These are phyloP conservation scores for Fusarium graminum DNA, from an alignment of 2,329 filamentous ascomycete genomes.

Conservation along the genomic window DNA sequence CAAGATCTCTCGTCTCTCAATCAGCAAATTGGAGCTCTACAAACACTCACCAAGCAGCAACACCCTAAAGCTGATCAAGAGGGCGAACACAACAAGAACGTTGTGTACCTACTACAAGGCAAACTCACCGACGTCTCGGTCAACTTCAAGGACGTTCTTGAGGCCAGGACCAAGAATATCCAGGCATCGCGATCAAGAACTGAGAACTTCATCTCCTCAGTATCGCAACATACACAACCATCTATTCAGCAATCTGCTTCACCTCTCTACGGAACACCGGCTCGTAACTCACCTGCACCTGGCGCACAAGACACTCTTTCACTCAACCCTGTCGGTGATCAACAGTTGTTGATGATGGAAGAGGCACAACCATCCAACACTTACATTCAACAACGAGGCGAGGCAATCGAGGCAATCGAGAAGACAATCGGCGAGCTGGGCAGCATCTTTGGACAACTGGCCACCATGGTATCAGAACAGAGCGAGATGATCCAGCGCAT, in stretches of 20 bases:
- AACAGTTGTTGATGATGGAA: conserved; percentile 92
- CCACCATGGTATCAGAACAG: conserved; percentile 97
- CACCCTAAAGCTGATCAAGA: conserved; percentile 82
- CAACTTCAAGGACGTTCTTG: conserved; percentile 97
- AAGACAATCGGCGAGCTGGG: conserved; percentile 94
- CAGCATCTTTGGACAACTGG: conserved; percentile 90
- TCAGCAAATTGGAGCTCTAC: conserved; percentile 87
- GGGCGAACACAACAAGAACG: conserved; percentile 98
- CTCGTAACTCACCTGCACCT: conserved; percentile 74
- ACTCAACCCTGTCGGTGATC: conserved; percentile 82
- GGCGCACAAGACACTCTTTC: conserved; percentile 81
- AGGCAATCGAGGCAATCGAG: conserved; percentile 97
- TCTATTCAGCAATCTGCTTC: conserved; percentile 81
- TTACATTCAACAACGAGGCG: conserved; percentile 93
- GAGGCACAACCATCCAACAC: conserved; percentile 87
- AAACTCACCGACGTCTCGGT: conserved; percentile 92
- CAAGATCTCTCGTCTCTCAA: conserved; percentile 90
- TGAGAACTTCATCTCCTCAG: conserved; percentile 95
- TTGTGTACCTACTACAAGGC: conserved; percentile 90
- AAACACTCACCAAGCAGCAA: conserved; percentile 80
- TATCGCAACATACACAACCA: conserved; percentile 80
- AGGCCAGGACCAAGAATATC: conserved; percentile 97
- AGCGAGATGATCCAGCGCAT: conserved; percentile 98
- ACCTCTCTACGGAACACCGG: conserved; percentile 86
- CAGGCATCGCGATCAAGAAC: conserved; percentile 92